These are phyloP conservation scores for Omphalotus guepiniiformis DNA, from an alignment of 768 basidiomycete genomes.

Conservation along the genomic window DNA sequence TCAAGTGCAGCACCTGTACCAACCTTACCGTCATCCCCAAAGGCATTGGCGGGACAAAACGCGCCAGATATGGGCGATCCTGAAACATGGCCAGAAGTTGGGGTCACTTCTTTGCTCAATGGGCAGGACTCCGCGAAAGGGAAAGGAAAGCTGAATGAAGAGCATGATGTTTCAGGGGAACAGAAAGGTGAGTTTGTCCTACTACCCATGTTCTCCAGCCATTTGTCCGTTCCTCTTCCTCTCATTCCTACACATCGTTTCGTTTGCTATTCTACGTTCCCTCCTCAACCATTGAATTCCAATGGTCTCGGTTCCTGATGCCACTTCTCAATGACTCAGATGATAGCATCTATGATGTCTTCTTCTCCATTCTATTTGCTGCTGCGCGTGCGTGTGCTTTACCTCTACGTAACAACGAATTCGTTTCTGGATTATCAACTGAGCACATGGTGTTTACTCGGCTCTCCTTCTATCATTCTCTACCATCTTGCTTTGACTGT, in stretches of 20 bases:
- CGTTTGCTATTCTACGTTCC: background rate
- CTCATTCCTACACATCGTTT: background rate
- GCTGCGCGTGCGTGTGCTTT: too few species aligned
- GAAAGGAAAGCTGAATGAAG: background rate
- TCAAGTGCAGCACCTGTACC: background rate
- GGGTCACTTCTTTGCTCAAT: background rate
- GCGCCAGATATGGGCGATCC: background rate
- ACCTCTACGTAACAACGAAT: too few species aligned
- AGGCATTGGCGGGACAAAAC: background rate
- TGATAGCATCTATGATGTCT: too few species aligned
- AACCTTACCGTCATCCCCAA: background rate
- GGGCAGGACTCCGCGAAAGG: background rate
- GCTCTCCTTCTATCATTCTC: too few species aligned
- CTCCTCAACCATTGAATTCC: background rate
- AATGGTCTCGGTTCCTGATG: too few species aligned
- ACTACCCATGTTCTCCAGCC: too few species aligned
- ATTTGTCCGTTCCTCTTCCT: background rate
- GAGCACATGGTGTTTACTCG: too few species aligned
- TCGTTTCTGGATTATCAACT: too few species aligned
- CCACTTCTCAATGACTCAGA: too few species aligned
- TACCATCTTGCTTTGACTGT: too few species aligned
- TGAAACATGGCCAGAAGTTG: conserved; percentile 4
- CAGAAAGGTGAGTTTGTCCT: background rate
- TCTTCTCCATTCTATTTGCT: too few species aligned
- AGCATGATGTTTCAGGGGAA: background rate